Percentiles rank a stretch among this genome's conserved stretches.
These are phyloP conservation scores for Erysimum pusillum DNA, from an alignment of 441 rosid species.

Conservation along the genomic window DNA sequence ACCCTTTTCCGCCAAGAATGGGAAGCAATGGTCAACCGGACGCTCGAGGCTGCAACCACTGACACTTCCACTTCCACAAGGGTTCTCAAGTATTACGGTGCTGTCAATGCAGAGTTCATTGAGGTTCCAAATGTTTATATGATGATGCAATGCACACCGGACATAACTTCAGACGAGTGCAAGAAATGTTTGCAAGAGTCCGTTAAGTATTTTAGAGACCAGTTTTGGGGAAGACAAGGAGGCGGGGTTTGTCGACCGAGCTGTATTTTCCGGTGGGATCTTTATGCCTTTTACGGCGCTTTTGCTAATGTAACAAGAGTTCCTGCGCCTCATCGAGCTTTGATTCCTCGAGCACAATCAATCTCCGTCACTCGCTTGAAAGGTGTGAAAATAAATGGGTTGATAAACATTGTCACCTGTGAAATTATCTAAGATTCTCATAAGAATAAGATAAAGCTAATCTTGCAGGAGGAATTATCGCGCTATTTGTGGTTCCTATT, in stretches of 20 bases:
- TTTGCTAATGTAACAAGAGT: constrained; percentile 16
- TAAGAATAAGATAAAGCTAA: not conserved
- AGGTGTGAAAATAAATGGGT: constrained; percentile 17
- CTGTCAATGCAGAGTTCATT: constrained; percentile 6
- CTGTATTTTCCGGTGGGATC: constrained; percentile 50
- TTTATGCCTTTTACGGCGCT: constrained; percentile 23
- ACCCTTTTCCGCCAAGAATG: constrained; percentile 36
- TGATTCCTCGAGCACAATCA: not conserved
- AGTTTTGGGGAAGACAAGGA: constrained; percentile 40
- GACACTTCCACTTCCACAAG: constrained; percentile 41
- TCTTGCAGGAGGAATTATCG: constrained; percentile 36
- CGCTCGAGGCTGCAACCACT: constrained; percentile 10
- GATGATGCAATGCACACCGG: constrained; percentile 52
- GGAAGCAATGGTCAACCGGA: constrained; percentile 30
- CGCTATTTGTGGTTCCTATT: constrained; percentile 32
- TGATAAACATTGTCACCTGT: not conserved
- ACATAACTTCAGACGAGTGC: constrained; percentile 38
- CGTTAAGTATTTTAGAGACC: not conserved
- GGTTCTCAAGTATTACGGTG: constrained; percentile 41
- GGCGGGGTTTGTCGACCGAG: constrained; percentile 33
- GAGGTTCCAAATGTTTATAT: constrained; percentile 20
- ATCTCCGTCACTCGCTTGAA: constrained; percentile 20
- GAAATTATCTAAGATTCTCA: not conserved
- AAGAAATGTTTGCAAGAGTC: constrained; percentile 38
- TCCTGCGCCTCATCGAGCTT: constrained; percentile 36